phyloP scores from a whole-genome alignment of 192 early-diverging fungal genomes.

The Coemansia sp. region DNA sequence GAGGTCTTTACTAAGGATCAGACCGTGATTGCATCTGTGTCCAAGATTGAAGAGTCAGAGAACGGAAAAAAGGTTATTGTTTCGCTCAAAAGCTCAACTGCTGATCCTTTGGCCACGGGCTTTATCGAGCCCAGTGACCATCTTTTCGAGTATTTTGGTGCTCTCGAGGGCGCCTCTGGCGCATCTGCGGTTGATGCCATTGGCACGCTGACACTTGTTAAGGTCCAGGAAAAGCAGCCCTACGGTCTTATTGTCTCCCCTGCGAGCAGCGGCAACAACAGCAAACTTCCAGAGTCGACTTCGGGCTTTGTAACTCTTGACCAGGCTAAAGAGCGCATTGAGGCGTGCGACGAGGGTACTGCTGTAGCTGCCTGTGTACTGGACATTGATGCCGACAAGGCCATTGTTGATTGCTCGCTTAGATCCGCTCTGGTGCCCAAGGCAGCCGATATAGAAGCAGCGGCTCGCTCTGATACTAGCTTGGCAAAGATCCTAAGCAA shows the following conservation, averaged over 20 bases:
- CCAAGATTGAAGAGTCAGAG: constrained; percentile 51
- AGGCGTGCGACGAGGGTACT: constrained; percentile 54
- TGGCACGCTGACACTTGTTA: constrained; percentile 51
- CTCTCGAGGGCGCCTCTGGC: constrained; percentile 41
- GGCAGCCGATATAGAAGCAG: background rate
- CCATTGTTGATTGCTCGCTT: constrained; percentile 65
- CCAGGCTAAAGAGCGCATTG: constrained; percentile 54
- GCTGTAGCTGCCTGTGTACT: constrained; percentile 61
- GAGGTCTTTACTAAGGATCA: constrained; percentile 63
- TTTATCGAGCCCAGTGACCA: constrained; percentile 55
- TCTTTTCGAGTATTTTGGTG: constrained; percentile 56
- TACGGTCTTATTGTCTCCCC: constrained; percentile 60
- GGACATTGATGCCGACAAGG: constrained; percentile 68
- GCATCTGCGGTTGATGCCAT: constrained; percentile 52
- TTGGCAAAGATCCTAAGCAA: constrained; percentile 19
- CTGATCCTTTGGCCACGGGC: constrained; percentile 37
- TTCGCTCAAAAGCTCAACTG: constrained; percentile 67
- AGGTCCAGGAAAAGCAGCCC: constrained; percentile 55
- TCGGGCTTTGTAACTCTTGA: constrained; percentile 63
- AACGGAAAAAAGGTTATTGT: constrained; percentile 57
- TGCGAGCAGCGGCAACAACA: background rate
- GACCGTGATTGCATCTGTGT: constrained; percentile 68
- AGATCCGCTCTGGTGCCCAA: constrained; percentile 37
- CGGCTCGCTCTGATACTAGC: constrained; percentile 21
- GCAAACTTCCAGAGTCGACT: constrained; percentile 31